A percentile compares a stretch with the other conserved stretches of the same genome.
Evolutionary conservation across 108 stramenopile species (phyloP).

Genomic region (Asterionellopsis glacialis): DNA sequence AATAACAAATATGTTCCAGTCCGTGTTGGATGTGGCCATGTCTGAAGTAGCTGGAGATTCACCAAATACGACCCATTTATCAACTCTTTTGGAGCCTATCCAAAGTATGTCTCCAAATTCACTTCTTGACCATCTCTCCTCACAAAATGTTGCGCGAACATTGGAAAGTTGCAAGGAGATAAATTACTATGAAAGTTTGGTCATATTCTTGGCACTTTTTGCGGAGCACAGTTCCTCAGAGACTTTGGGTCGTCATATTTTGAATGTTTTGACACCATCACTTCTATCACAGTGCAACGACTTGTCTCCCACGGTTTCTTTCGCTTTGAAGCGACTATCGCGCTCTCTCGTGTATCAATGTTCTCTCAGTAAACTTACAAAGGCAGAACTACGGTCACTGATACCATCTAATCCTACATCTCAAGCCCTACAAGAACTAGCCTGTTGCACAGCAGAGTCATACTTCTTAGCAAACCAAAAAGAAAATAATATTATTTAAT

Average conservation of each 20-base stretch:
- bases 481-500: too few species aligned
- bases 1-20: background rate
- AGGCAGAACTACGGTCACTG: too few species aligned
- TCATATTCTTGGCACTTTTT: background rate
- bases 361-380: too few species aligned
- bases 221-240: background rate
- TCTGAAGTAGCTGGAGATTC: background rate
- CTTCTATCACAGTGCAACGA: background rate
- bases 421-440: too few species aligned
- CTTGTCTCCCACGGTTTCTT: too few species aligned
- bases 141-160: too few species aligned
- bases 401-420: too few species aligned
- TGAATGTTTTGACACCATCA: background rate
- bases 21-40: background rate
- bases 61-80: background rate
- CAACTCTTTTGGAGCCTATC: background rate
- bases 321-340: too few species aligned
- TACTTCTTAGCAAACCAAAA: too few species aligned
- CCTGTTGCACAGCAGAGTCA: too few species aligned
- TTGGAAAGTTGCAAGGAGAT: background rate
- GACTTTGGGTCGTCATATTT: background rate
- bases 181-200: background rate
- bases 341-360: too few species aligned
- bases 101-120: background rate
- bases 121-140: background rate